phyloP scores from a whole-genome alignment of 192 early-diverging fungal species.

The Rhizoclosmatium sp. region DNA sequence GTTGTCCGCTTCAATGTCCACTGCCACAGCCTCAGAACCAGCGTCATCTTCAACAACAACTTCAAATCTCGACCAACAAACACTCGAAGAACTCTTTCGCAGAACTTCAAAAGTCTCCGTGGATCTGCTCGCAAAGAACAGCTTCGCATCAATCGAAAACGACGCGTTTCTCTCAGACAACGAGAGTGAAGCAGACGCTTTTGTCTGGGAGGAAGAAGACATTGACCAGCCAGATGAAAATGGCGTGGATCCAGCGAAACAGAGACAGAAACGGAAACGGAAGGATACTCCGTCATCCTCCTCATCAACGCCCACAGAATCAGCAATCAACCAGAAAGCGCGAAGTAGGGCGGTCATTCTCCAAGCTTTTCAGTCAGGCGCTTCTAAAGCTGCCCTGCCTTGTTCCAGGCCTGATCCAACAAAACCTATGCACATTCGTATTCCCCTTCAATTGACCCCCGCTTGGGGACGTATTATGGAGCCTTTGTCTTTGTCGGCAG shows the following conservation, averaged over 20 bases:
- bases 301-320: too few species aligned
- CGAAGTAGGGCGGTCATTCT: not conserved
- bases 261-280: too few species aligned
- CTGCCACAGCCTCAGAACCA: not conserved
- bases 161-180: not conserved
- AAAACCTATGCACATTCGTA: slow-evolving; percentile 32
- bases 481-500: not conserved
- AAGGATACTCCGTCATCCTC: too few species aligned
- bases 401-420: slow-evolving; percentile 27
- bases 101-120: slow-evolving; percentile 14
- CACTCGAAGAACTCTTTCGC: slow-evolving; percentile 45
- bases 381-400: not conserved
- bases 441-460: slow-evolving; percentile 9
- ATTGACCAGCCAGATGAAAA: not conserved
- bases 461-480: slow-evolving; percentile 19
- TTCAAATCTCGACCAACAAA: slow-evolving; percentile 40
- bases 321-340: not conserved
- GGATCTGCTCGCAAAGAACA: not conserved
- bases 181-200: not conserved
- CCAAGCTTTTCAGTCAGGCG: not conserved
- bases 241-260: too few species aligned
- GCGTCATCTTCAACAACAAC: not conserved
- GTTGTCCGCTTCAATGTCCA: slow-evolving; percentile 53
- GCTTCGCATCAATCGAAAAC: not conserved
- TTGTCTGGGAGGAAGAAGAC: not conserved